These are phyloP conservation scores for Trypanosoma rangeli DNA, from an alignment of 208 protist genomes.

Conservation along the genomic window DNA sequence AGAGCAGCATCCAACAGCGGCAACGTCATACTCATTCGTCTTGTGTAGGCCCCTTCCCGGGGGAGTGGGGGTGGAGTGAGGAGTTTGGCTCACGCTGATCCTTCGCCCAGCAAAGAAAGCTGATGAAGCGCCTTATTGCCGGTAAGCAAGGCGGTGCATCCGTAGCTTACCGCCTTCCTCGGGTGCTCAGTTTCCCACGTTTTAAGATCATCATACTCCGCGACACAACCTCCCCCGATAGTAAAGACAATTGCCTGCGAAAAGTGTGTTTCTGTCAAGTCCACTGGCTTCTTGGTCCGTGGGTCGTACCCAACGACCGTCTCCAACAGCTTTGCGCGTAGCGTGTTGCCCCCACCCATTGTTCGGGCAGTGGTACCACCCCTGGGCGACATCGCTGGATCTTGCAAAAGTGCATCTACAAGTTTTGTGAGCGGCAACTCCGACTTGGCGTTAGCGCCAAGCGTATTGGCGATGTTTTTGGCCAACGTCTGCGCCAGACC, in stretches of 20 bases:
- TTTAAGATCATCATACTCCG: conserved; percentile 91
- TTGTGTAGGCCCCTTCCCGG: too few relatives aligned
- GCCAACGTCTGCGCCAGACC: conserved; percentile 85
- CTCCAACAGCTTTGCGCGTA: conserved; percentile 41
- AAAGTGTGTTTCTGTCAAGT: conserved; percentile 65
- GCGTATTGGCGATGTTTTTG: conserved; percentile 76
- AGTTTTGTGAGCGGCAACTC: conserved; percentile 86
- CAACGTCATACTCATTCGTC: neutral
- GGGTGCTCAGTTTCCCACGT: conserved; percentile 70
- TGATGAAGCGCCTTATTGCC: conserved; percentile 82
- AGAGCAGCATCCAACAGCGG: neutral
- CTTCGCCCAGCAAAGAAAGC: conserved; percentile 55
- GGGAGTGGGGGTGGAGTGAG: neutral
- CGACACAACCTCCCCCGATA: conserved; percentile 79
- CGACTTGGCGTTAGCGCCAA: conserved; percentile 54
- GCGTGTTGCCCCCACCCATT: conserved; percentile 16
- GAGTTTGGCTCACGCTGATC: neutral
- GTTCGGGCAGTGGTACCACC: conserved; percentile 10
- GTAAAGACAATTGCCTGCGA: conserved; percentile 89
- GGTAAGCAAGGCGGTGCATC: conserved; percentile 75
- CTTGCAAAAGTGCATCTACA: conserved; percentile 82
- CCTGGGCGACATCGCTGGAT: conserved; percentile 26
- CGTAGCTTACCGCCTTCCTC: conserved; percentile 84
- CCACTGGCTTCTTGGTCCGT: conserved; percentile 56
- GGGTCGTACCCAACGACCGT: conserved; percentile 76